These are phyloP conservation scores for Boechera retrofracta DNA, from an alignment of 345 rosid species.

Conservation along the genomic window DNA sequence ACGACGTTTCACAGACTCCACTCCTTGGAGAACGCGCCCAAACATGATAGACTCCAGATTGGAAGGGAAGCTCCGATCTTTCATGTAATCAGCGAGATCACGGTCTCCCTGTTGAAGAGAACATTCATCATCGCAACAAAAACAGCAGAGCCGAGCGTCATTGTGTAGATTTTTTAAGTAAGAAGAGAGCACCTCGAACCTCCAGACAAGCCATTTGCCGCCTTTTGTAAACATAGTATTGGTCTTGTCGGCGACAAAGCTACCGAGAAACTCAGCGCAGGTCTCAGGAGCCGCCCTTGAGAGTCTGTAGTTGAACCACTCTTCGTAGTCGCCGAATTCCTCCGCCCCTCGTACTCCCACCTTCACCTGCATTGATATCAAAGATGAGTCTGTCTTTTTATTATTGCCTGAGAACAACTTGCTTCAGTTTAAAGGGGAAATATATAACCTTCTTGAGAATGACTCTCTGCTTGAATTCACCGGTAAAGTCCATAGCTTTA, in stretches of 20 bases:
- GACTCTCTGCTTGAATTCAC: conserved; percentile 69
- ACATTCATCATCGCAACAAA: not conserved
- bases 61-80: conserved; percentile 80
- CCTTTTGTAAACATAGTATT: conserved; percentile 67
- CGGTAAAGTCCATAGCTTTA: conserved; percentile 49
- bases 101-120: conserved; percentile 68
- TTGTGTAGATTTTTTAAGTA: not conserved
- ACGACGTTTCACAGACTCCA: conserved; percentile 70
- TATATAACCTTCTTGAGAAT: conserved; percentile 73
- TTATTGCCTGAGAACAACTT: not conserved
- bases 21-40: conserved; percentile 80
- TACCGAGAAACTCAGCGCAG: conserved; percentile 91
- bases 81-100: conserved; percentile 86
- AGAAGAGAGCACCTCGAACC: conserved; percentile 71
- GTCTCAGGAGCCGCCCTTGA: conserved; percentile 98
- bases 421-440: not conserved
- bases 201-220: conserved; percentile 99
- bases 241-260: conserved; percentile 80
- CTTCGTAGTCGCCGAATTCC: conserved; percentile 90
- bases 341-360: conserved; percentile 81
- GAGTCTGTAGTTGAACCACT: conserved; percentile 97
- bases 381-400: not conserved
- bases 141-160: too few relatives aligned
- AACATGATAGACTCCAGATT: conserved; percentile 89
- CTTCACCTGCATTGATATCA: conserved; percentile 61